Evolutionary conservation across 306 rosid species (phyloP), one percentile per base, ranked within the genome.

Genomic region (Prunus padus): DNA sequence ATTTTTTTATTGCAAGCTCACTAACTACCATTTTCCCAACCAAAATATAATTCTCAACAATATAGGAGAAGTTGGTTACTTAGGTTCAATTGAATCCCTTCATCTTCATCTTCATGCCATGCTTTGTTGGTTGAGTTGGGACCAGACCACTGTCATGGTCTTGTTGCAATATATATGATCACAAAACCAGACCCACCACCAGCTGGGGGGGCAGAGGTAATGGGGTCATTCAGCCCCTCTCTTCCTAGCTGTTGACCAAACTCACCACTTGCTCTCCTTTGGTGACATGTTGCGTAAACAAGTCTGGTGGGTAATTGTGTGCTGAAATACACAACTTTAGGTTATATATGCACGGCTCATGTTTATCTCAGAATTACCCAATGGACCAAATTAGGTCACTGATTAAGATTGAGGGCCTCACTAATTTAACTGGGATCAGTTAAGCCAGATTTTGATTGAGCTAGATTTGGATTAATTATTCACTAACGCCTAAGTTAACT

Each of bases 1-100:
- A n/a, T n/a, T n/a, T 47, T 63, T 57, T 37, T 22, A 20, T 65
- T 62, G 57, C 67, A 64, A 67, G 23, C 13, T 51, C 54, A 63
- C 67, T 14, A 83, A 80, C 86, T 31, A 82, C 76, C 71, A 57
- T 47, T 33, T 51, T 47, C 54, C 60, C 76, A 80, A 62, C 81
- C 82, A 79, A n/a, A n/a, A n/a, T n/a, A n/a, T n/a, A n/a, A n/a
- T n/a, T n/a, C n/a, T n/a, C n/a, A n/a, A n/a, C 69, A 80, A 81
- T 74, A 37, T 0, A 14, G 64, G 56, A 73, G 79, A 89, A 82
- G 85, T 52, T 61, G 33, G 49, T 25, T 30, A 6, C 69, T 62
- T 64, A n/a, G 76, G 83, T 62, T 71, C 67, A 60, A n/a, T n/a
- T n/a, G 42, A 49, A 44, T 9, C 28, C 47, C 51, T 55, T 37